These are phyloP conservation scores for Citrus unshiu DNA, from an alignment of 345 rosid genomes.

Conservation along the genomic window DNA sequence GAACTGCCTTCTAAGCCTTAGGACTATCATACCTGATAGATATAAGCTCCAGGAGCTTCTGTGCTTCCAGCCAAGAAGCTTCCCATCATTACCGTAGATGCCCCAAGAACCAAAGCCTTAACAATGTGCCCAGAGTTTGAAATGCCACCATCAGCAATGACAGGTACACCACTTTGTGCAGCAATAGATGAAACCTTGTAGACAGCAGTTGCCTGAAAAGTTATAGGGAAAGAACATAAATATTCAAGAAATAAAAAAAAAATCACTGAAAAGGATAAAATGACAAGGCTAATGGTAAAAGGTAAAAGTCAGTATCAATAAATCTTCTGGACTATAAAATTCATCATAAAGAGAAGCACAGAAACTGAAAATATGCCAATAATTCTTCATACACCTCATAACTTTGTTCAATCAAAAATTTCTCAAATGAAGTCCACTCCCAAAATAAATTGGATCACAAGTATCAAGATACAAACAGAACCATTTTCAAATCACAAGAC, in stretches of 20 bases:
- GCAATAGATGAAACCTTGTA: conserved; percentile 86
- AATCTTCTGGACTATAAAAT: background rate
- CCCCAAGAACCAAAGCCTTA: conserved; percentile 82
- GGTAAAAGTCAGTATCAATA: background rate
- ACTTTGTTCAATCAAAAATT: too few species aligned
- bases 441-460: background rate
- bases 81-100: conserved; percentile 98
- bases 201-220: conserved; percentile 84
- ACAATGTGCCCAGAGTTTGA: conserved; percentile 95
- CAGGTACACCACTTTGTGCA: conserved; percentile 68
- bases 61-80: conserved; percentile 90
- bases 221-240: background rate
- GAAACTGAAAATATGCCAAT: too few species aligned
- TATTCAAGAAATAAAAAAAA: background rate
- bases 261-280: background rate
- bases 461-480: background rate
- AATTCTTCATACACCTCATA: background rate
- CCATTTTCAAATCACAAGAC: background rate
- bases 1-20: background rate
- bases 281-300: background rate
- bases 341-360: background rate
- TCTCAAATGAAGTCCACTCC: background rate
- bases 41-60: conserved; percentile 83
- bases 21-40: conserved; percentile 43
- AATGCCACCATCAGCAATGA: conserved; percentile 97